Evolutionary conservation across 2,329 filamentous ascomycete genomes (phyloP).

Genomic region (Teratosphaeria nubilosa): DNA sequence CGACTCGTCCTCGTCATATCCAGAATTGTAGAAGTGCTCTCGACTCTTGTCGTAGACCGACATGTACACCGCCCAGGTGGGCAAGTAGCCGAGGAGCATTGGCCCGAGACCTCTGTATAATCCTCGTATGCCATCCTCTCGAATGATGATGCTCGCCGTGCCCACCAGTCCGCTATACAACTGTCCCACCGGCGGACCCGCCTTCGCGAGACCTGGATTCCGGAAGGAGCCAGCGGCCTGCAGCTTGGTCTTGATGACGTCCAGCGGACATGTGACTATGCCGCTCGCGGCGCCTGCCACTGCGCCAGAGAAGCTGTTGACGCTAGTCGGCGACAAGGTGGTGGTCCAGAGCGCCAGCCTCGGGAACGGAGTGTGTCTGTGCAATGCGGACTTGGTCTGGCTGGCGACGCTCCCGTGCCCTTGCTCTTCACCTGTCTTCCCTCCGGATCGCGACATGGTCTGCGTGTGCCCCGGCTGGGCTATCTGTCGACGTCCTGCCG

Average conservation of each 20-base stretch:
- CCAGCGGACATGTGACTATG: conserved; percentile 88
- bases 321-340: conserved; percentile 43
- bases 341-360: conserved; percentile 31
- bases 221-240: conserved; percentile 86
- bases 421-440: conserved; percentile 13
- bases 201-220: conserved; percentile 21
- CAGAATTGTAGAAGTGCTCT: conserved; percentile 54
- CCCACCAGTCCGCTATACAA: conserved; percentile 81
- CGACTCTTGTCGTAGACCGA: conserved; percentile 91
- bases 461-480: conserved; percentile 20
- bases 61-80: conserved; percentile 97
- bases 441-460: conserved; percentile 9
- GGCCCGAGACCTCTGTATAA: conserved; percentile 90
- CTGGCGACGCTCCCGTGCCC: conserved; percentile 13
- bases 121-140: conserved; percentile 76
- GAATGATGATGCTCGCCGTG: conserved; percentile 76
- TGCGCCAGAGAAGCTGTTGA: conserved; percentile 81
- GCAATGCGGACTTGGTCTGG: conserved; percentile 13
- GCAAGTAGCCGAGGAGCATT: conserved; percentile 89
- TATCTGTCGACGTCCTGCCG: conserved; percentile 13
- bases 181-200: conserved; percentile 32
- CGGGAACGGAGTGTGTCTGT: conserved; percentile 18
- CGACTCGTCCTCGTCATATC: conserved; percentile 52
- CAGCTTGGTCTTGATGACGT: conserved; percentile 98
- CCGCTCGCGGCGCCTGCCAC: conserved; percentile 86